phyloP scores from a whole-genome alignment of 352 stramenopile species.

The Aphanomyces euteiches region DNA sequence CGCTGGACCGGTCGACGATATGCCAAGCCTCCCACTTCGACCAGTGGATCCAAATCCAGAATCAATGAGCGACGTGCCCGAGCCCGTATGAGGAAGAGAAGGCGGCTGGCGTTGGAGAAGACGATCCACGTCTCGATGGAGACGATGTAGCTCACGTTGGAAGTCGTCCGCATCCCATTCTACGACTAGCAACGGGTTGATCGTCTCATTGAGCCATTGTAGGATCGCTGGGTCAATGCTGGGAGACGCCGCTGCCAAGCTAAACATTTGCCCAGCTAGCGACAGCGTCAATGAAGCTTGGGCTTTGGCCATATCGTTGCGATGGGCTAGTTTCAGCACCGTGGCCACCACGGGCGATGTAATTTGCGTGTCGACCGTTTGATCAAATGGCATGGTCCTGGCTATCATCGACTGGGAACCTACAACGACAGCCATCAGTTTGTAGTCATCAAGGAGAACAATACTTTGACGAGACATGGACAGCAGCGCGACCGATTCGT shows the following conservation, averaged over 20 bases:
- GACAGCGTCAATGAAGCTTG: not conserved
- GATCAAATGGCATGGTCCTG: not conserved
- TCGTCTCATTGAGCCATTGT: not conserved
- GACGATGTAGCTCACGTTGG: not conserved
- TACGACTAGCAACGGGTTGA: not conserved
- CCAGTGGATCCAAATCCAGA: no score
- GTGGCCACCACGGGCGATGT: not conserved
- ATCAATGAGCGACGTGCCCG: no score
- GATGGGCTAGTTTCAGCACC: not conserved
- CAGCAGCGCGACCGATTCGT: not conserved
- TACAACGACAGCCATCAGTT: not conserved
- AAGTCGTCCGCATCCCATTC: slow-evolving; percentile 1
- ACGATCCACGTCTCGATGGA: not conserved
- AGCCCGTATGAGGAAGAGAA: not conserved
- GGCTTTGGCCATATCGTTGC: not conserved
- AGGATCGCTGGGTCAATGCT: not conserved
- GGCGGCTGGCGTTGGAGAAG: not conserved
- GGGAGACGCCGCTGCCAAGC: not conserved
- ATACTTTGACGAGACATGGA: no score
- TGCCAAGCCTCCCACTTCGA: no score
- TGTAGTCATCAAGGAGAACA: no score
- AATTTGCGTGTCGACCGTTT: not conserved
- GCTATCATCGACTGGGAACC: not conserved
- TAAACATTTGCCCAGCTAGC: not conserved
- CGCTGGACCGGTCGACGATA: not conserved